A percentile compares a stretch with the other conserved stretches of the same genome.
Evolutionary conservation across 331 rosid genomes (phyloP).

Genomic region (Pyrus hybrid): DNA sequence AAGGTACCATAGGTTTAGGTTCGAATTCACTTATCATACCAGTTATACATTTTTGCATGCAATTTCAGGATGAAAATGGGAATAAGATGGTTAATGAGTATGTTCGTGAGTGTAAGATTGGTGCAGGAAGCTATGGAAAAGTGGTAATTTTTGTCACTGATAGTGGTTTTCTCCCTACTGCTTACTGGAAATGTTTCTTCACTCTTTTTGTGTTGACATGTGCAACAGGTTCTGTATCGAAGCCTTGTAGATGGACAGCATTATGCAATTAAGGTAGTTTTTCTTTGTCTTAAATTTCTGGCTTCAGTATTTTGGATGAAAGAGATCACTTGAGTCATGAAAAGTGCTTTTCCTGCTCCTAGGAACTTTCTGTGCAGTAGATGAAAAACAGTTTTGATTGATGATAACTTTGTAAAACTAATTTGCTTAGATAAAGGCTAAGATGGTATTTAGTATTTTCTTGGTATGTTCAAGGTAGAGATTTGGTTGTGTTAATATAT

Average conservation of each 20-base stretch:
- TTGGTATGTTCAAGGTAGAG: background rate
- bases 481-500: background rate
- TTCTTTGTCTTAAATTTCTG: background rate
- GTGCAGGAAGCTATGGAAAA: conserved; percentile 94
- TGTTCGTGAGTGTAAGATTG: conserved; percentile 80
- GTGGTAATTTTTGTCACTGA: conserved; percentile 49
- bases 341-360: background rate
- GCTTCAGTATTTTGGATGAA: background rate
- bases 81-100: conserved; percentile 82
- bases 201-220: conserved; percentile 16
- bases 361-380: background rate
- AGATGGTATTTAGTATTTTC: background rate
- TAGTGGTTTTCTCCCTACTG: conserved; percentile 6
- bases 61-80: conserved; percentile 72
- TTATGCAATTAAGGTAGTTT: conserved; percentile 77
- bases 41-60: background rate
- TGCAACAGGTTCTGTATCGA: conserved; percentile 60
- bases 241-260: conserved; percentile 55
- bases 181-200: conserved; percentile 1
- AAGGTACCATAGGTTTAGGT: background rate
- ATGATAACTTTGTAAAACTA: background rate
- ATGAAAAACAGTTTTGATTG: background rate
- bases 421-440: background rate
- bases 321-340: background rate
- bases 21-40: background rate